A percentile compares a stretch with the other conserved stretches of the same genome.
These are phyloP conservation scores for Aspergillus piperis DNA, from an alignment of 2,329 filamentous ascomycete genomes.

Conservation along the genomic window DNA sequence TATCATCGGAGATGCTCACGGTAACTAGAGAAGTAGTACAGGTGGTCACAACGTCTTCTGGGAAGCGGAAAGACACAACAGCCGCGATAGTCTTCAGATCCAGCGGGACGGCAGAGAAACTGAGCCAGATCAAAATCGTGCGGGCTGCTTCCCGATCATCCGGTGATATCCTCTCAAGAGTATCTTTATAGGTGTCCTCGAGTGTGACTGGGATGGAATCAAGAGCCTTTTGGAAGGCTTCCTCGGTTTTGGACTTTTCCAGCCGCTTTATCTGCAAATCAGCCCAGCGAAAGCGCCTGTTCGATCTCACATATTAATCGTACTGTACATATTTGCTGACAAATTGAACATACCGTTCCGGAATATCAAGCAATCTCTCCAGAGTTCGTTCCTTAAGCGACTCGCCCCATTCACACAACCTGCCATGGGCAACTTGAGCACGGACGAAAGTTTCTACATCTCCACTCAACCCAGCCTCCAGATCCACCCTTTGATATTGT, in stretches of 20 bases:
- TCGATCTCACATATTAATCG: not conserved
- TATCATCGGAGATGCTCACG: not conserved
- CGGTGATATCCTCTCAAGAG: not conserved
- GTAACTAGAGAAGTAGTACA: constrained; percentile 5
- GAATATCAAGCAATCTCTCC: not conserved
- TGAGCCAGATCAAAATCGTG: not conserved
- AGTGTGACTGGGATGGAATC: constrained; percentile 1
- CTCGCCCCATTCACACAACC: not conserved
- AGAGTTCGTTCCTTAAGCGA: not conserved
- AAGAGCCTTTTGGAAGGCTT: not conserved
- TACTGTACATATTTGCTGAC: not conserved
- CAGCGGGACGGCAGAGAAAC: constrained; percentile 1
- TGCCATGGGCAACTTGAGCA: not conserved
- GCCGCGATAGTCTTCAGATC: not conserved
- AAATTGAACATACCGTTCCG: not conserved
- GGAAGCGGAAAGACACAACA: not conserved
- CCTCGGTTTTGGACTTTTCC: not conserved
- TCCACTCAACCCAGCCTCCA: not conserved
- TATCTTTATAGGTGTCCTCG: constrained; percentile 1
- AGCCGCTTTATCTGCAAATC: constrained; percentile 6
- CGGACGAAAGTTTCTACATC: constrained; percentile 8
- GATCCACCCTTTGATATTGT: not conserved
- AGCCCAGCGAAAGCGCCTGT: constrained; percentile 9
- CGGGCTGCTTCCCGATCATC: not conserved
- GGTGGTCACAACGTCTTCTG: not conserved